Conservation (phyloP, 495 filamentous ascomycete genomes). For the Trichoderma orchidacearum region DNA sequence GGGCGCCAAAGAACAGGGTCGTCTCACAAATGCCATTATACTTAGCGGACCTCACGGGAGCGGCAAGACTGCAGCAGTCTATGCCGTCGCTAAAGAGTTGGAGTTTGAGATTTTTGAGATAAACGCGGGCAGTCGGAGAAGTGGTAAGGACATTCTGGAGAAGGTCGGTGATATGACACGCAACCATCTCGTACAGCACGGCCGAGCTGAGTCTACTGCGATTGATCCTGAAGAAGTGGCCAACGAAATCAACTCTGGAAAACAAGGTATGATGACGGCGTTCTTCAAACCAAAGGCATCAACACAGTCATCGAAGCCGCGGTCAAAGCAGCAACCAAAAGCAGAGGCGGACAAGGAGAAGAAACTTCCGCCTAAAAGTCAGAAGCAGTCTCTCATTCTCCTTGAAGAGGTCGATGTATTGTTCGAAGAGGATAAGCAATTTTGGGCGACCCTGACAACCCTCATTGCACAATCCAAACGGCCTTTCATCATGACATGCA, state of each 20-base stretch:
- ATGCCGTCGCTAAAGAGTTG: slow-evolving; percentile 90
- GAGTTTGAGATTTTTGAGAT: slow-evolving; percentile 95
- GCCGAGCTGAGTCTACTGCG: slow-evolving; percentile 13
- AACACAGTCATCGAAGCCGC: slow-evolving; percentile 13
- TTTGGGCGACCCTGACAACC: slow-evolving; percentile 71
- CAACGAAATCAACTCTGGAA: slow-evolving; percentile 47
- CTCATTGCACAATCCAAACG: slow-evolving; percentile 75
- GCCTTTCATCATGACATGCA: slow-evolving; percentile 91
- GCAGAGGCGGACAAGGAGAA: slow-evolving; percentile 9
- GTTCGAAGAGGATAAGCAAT: slow-evolving; percentile 89
- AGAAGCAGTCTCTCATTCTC: slow-evolving; percentile 90
- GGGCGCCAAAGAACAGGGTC: slow-evolving; percentile 27
- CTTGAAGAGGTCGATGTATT: slow-evolving; percentile 90
- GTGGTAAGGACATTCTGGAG: slow-evolving; percentile 80
- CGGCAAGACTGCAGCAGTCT: slow-evolving; percentile 86
- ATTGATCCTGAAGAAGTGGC: slow-evolving; percentile 25
- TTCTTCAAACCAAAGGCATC: slow-evolving; percentile 54
- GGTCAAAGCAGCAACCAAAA: slow-evolving; percentile 5
- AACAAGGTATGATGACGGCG: slow-evolving; percentile 62
- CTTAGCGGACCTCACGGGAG: slow-evolving; percentile 84
- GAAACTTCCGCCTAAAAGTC: slow-evolving; percentile 33
- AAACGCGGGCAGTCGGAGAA: slow-evolving; percentile 67
- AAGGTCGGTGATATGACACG: slow-evolving; percentile 92
- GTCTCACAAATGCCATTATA: slow-evolving; percentile 49
- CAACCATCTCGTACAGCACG: slow-evolving; percentile 67